These are phyloP conservation scores for Xylaria digitata DNA, from an alignment of 2,329 filamentous ascomycete genomes.

Conservation along the genomic window DNA sequence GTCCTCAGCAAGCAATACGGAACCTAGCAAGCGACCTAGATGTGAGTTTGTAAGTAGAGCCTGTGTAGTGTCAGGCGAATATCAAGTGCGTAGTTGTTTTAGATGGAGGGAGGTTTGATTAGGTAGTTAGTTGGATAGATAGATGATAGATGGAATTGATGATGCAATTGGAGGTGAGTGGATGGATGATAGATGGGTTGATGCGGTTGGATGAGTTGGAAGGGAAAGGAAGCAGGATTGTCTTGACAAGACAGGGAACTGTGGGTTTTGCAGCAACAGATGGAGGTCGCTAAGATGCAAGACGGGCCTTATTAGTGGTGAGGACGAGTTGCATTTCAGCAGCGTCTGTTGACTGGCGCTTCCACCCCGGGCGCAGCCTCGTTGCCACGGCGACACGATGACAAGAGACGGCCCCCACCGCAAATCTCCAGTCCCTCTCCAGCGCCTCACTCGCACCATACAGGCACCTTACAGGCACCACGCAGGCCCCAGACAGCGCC, in stretches of 20 bases:
- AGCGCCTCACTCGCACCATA: background rate
- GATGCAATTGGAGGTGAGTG: conserved; percentile 19
- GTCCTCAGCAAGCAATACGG: conserved; percentile 51
- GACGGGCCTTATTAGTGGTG: conserved; percentile 18
- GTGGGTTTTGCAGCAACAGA: conserved; percentile 19
- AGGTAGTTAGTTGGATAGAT: background rate
- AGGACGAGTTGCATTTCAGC: conserved; percentile 24
- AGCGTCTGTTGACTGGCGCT: conserved; percentile 32
- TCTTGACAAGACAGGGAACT: background rate
- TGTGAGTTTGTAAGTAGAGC: conserved; percentile 44
- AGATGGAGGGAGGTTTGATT: too few relatives aligned
- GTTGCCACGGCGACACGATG: conserved; percentile 37
- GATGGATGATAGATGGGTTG: conserved; percentile 8
- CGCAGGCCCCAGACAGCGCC: too few relatives aligned
- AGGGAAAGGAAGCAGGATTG: conserved; percentile 13
- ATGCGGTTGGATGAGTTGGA: conserved; percentile 17
- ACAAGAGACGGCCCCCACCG: background rate
- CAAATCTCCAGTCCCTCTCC: conserved; percentile 9
- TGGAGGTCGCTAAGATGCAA: conserved; percentile 6
- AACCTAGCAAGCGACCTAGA: conserved; percentile 51
- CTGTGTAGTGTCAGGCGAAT: conserved; percentile 28
- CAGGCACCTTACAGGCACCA: too few relatives aligned
- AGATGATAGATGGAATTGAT: background rate
- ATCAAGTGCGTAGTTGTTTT: conserved; percentile 16
- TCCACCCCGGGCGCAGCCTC: background rate